A percentile compares a stretch with the other conserved stretches of the same genome.
These are phyloP conservation scores for Triticum timopheevii DNA, from an alignment of 176 grass and related monocot species.

Conservation along the genomic window DNA sequence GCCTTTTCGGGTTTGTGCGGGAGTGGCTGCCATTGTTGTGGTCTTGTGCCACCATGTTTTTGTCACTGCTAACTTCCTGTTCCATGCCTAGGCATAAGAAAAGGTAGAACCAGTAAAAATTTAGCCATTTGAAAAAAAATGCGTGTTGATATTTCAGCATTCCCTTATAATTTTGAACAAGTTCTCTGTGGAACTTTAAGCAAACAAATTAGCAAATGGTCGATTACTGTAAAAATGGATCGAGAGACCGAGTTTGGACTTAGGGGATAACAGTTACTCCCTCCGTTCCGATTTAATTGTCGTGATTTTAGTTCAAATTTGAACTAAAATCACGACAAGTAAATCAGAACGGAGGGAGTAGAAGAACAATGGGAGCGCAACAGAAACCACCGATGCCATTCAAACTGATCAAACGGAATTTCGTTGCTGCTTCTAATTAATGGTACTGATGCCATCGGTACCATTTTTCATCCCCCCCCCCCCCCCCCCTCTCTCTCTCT, in stretches of 20 bases:
- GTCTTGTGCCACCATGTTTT: background rate
- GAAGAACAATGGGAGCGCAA: background rate
- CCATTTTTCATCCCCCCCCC: background rate
- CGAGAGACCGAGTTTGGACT: background rate
- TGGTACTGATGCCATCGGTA: background rate
- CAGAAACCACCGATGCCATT: background rate
- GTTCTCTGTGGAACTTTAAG: background rate
- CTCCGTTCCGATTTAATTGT: no score
- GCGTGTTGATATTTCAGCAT: background rate
- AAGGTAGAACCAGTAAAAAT: background rate
- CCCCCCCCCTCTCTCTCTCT: no score
- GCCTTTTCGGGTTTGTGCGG: constrained; percentile 8
- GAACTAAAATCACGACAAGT: no score
- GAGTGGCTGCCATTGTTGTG: constrained; percentile 9
- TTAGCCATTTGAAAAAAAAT: background rate
- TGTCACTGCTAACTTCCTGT: background rate
- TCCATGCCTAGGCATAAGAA: constrained; percentile 13
- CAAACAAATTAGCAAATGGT: background rate
- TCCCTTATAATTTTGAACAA: background rate
- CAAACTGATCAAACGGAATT: background rate
- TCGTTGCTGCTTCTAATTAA: background rate
- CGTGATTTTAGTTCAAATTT: no score
- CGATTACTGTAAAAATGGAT: background rate
- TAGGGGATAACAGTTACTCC: background rate
- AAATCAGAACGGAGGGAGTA: no score